A percentile compares a stretch with the other conserved stretches of the same genome.
phyloP scores from a whole-genome alignment of 208 protist species.

The Herpetomonas muscarum region DNA sequence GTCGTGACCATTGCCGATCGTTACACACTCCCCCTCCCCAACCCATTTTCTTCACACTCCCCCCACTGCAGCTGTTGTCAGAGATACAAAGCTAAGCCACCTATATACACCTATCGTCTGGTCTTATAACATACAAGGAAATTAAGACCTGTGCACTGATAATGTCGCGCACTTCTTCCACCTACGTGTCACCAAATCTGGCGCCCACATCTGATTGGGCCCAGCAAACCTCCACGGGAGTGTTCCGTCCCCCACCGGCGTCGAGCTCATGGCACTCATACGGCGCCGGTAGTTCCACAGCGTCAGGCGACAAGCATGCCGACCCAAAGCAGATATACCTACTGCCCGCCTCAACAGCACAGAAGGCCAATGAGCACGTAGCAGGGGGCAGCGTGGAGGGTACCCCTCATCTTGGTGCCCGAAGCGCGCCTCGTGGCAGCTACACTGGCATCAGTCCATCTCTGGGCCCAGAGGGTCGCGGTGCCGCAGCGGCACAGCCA shows the following conservation, averaged over 20 bases:
- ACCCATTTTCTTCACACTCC: too few species aligned
- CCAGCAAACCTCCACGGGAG: constrained; percentile 54
- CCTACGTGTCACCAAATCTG: constrained; percentile 61
- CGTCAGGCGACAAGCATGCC: not conserved
- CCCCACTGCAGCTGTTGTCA: too few species aligned
- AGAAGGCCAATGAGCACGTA: not conserved
- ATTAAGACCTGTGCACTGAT: constrained; percentile 6
- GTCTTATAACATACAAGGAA: too few species aligned
- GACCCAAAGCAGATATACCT: not conserved
- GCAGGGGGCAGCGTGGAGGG: not conserved
- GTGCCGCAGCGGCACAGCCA: not conserved
- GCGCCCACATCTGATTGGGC: constrained; percentile 55
- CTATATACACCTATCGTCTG: too few species aligned
- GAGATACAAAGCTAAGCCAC: too few species aligned
- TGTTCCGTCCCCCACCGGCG: constrained; percentile 60
- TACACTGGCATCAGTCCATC: too few species aligned
- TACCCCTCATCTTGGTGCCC: not conserved
- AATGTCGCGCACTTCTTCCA: constrained; percentile 29
- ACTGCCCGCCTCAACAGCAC: not conserved
- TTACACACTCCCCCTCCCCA: too few species aligned
- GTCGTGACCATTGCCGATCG: too few species aligned
- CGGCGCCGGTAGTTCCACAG: not conserved
- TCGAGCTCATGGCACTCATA: constrained; percentile 7
- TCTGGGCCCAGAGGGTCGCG: not conserved
- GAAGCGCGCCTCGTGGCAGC: not conserved